Base-by-base conservation (phyloP, 1,139 yeast genomes). In the Debaryomyces singareniensis region DNA sequence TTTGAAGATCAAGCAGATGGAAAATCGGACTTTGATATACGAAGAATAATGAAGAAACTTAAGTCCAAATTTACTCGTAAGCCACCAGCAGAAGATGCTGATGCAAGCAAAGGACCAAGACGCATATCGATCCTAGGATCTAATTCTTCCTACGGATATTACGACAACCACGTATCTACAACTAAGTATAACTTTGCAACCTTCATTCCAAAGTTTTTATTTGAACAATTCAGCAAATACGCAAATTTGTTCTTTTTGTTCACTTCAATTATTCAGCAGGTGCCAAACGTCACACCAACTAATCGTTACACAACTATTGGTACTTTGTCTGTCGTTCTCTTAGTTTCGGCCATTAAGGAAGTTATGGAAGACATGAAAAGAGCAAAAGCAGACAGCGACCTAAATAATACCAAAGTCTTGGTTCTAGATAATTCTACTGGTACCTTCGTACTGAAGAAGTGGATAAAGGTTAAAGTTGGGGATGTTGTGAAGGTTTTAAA, bases 101-200 rank as follows among this genome's bases (percentile, higher is more conserved):
- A 29, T 3, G 24, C 40, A 25, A 18, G 26, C 20, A 13, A 37
- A 23, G 61, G 55, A 1, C 95, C 96, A 16, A 70, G 97, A 42
- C 65, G 75, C 16, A 78, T 91, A 20, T 82, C 86, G 62, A 75
- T 83, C 45, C 62, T 59, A 27, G 51, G 57, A 3, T 63, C 74
- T 10, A 86, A 86, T 43, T 40, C 59, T 3, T 56, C 70, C 3
- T 68, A 66, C 35, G 71, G 79, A 2, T 91, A 73, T 58, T 69
- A 71, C 39, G 91, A 82, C 38, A 93, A 93, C 52, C 89, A 89
- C 52, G 80, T 93, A 41, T 83, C 95, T 26, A 93, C 99, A 4
- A 89, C 98, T n/a, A 93, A 93, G 55, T 93, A 93, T 62, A 93
- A 91, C 53, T 58, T 78, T 37, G 95, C 95, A 18, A 93, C 98